These are phyloP conservation scores for Parastagonospora nodorum DNA, from an alignment of 2,329 filamentous ascomycete genomes.

Conservation along the genomic window DNA sequence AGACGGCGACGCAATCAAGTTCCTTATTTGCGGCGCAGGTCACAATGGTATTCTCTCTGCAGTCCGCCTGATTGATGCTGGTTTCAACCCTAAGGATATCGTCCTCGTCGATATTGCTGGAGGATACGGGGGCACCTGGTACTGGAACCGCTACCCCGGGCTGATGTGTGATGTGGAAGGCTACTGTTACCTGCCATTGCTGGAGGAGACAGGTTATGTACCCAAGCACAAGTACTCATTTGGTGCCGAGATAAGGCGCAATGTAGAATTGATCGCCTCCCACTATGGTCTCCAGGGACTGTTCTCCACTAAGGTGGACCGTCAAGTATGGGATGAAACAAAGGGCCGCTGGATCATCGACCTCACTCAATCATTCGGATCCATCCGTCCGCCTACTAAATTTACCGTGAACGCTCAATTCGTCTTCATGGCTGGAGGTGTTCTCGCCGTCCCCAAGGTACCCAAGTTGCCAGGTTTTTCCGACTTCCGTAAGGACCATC, in stretches of 20 bases:
- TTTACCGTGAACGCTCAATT: too few relatives aligned
- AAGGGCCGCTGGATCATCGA: too few relatives aligned
- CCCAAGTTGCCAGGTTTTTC: too few relatives aligned
- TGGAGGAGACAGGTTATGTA: slow-evolving; percentile 64
- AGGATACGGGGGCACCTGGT: slow-evolving; percentile 54
- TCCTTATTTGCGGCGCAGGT: slow-evolving; percentile 48
- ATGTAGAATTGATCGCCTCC: slow-evolving; percentile 38
- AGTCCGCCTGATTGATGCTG: slow-evolving; percentile 40
- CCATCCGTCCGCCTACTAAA: too few relatives aligned
- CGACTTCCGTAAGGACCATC: too few relatives aligned
- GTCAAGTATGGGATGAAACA: too few relatives aligned
- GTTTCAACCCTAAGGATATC: slow-evolving; percentile 39
- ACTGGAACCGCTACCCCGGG: slow-evolving; percentile 55
- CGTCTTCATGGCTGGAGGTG: too few relatives aligned
- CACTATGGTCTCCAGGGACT: slow-evolving; percentile 38
- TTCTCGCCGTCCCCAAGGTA: too few relatives aligned
- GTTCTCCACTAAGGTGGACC: slow-evolving; percentile 46
- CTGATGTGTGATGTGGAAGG: slow-evolving; percentile 62
- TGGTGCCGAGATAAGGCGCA: slow-evolving; percentile 51
- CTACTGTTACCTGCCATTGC: slow-evolving; percentile 62
- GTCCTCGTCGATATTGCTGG: slow-evolving; percentile 49
- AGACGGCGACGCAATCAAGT: too few relatives aligned
- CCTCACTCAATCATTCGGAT: too few relatives aligned
- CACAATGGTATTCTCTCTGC: slow-evolving; percentile 47
- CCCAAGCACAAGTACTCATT: slow-evolving; percentile 54